phyloP scores from a whole-genome alignment of 306 rosid species.

The Alnus glutinosa region DNA sequence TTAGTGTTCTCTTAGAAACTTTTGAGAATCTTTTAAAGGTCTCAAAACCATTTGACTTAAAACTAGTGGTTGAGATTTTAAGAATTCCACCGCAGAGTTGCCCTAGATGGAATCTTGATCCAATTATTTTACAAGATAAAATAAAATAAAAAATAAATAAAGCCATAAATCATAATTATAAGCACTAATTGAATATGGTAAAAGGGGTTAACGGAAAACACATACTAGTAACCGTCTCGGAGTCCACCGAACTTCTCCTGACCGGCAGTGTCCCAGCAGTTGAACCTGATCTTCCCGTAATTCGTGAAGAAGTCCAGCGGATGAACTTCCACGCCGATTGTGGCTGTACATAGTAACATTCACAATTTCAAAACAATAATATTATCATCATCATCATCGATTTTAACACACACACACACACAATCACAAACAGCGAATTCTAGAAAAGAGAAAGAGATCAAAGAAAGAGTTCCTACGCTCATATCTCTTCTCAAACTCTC shows the following conservation, averaged over 20 bases:
- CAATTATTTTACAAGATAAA: no score
- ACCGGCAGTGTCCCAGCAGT: constrained; percentile 43
- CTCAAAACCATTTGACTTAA: no score
- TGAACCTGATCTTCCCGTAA: constrained; percentile 34
- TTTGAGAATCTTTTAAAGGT: no score
- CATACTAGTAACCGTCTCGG: constrained; percentile 37
- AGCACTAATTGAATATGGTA: neutral
- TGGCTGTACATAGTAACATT: neutral
- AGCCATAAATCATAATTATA: neutral
- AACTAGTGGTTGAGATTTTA: no score
- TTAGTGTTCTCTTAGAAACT: no score
- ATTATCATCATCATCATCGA: neutral
- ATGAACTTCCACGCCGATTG: constrained; percentile 39
- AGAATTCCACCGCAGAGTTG: no score
- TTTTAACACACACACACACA: neutral
- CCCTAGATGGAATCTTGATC: no score
- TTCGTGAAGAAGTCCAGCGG: constrained; percentile 35
- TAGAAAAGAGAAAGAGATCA: neutral
- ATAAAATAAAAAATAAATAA: no score
- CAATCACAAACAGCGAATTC: neutral
- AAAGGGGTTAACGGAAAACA: neutral
- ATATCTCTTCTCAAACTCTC: constrained; percentile 41
- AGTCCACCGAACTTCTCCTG: constrained; percentile 39
- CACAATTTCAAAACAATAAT: neutral
- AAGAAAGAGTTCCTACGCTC: constrained; percentile 23